A percentile compares a stretch with the other conserved stretches of the same genome.
These are phyloP conservation scores for Sclerotinia spermophila DNA, from an alignment of 2,329 filamentous ascomycete genomes.

Conservation along the genomic window DNA sequence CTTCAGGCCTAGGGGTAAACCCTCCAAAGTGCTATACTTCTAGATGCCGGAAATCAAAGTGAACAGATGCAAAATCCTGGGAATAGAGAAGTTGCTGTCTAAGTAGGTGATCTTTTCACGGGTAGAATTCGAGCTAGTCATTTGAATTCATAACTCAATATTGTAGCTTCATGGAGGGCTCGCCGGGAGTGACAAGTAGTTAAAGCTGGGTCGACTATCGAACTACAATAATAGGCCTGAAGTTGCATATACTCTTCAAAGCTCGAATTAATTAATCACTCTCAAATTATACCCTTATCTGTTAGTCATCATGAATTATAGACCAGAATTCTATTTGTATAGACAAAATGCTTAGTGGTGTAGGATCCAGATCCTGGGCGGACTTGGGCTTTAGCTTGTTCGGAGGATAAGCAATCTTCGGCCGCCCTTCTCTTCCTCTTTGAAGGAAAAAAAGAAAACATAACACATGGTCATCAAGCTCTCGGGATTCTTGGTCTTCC, in stretches of 20 bases:
- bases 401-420: neutral
- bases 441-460: neutral
- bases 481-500: neutral
- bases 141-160: neutral
- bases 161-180: neutral
- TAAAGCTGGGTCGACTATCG: neutral
- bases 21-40: neutral
- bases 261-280: neutral
- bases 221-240: neutral
- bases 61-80: neutral
- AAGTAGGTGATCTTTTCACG: neutral
- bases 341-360: neutral
- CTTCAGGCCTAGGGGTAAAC: neutral
- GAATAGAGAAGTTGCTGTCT: neutral
- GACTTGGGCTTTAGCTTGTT: neutral
- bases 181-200: neutral
- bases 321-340: neutral
- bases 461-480: too few relatives aligned
- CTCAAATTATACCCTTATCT: neutral
- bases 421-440: neutral
- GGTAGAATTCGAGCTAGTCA: neutral
- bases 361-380: neutral
- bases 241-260: neutral
- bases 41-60: neutral
- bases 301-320: neutral